These are phyloP conservation scores for Berkeleyomyces basicola DNA, from an alignment of 2,329 filamentous ascomycete genomes.

Conservation along the genomic window DNA sequence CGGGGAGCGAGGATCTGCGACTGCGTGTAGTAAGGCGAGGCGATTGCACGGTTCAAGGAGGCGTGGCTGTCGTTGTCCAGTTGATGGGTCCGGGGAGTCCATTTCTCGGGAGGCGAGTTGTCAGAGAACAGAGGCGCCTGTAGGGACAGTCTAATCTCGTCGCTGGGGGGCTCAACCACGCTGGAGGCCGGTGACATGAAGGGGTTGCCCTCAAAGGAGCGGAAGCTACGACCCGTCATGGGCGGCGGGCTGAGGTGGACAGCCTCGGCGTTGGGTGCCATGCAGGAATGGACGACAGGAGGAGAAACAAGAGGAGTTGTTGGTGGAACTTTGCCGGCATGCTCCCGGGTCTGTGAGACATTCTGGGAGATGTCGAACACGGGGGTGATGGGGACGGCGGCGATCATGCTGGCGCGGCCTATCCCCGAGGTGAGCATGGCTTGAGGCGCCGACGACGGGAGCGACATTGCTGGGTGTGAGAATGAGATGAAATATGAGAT, in stretches of 20 bases:
- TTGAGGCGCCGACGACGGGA: neutral
- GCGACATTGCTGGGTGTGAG: neutral
- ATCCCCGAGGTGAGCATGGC: neutral
- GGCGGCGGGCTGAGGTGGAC: conserved; percentile 5
- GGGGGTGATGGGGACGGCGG: conserved; percentile 3
- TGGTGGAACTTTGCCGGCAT: neutral
- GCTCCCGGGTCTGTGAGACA: conserved; percentile 8
- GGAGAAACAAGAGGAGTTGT: conserved; percentile 9
- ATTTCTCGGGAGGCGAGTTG: neutral
- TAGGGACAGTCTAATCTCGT: neutral
- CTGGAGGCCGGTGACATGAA: conserved; percentile 11
- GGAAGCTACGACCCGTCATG: neutral
- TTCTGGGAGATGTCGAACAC: conserved; percentile 10
- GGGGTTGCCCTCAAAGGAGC: neutral
- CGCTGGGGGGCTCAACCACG: conserved; percentile 2
- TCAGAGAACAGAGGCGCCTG: conserved; percentile 1
- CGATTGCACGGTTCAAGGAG: conserved; percentile 4
- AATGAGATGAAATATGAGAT: neutral
- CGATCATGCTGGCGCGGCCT: neutral
- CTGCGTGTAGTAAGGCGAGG: conserved; percentile 1
- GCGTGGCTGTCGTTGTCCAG: conserved; percentile 4
- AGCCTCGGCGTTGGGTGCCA: neutral
- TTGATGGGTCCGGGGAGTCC: neutral
- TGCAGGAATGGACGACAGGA: conserved; percentile 8
- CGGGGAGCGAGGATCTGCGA: neutral